Percentiles rank a stretch among this genome's conserved stretches.
phyloP scores from a whole-genome alignment of 352 stramenopile species.

The Pythium dissimile region DNA sequence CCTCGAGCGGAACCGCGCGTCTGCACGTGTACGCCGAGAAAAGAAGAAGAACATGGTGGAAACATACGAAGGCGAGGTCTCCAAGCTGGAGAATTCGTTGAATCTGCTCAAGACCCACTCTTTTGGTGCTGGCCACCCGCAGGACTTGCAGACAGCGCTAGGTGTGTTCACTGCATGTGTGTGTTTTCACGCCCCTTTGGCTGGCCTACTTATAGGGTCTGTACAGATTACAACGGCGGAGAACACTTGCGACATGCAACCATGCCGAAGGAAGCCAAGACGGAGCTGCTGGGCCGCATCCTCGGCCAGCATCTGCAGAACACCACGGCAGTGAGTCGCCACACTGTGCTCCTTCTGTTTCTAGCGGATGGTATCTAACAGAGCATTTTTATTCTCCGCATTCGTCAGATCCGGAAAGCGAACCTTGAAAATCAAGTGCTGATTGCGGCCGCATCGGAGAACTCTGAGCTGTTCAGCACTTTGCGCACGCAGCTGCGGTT shows the following conservation, averaged over 20 bases:
- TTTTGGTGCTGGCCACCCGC: conserved; percentile 62
- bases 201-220: too few relatives aligned
- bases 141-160: conserved; percentile 69
- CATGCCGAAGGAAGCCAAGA: conserved; percentile 86
- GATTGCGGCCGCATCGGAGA: conserved; percentile 54
- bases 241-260: conserved; percentile 75
- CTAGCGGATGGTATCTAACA: not conserved
- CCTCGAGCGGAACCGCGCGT: conserved; percentile 78
- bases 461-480: conserved; percentile 52
- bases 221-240: conserved; percentile 63
- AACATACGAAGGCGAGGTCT: conserved; percentile 82
- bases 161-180: too few relatives aligned
- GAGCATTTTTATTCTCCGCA: not conserved
- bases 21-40: conserved; percentile 72
- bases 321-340: conserved; percentile 54
- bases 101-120: conserved; percentile 74
- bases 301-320: conserved; percentile 74
- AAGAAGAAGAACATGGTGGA: conserved; percentile 90
- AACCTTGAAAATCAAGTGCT: conserved; percentile 83
- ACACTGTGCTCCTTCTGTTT: not conserved
- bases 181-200: too few relatives aligned
- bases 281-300: conserved; percentile 74
- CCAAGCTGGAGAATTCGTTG: conserved; percentile 83
- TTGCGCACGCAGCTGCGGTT: conserved; percentile 60
- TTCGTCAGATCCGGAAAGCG: conserved; percentile 77